These are phyloP conservation scores for Priceomyces medius DNA, from an alignment of 805 yeast genomes.

Conservation along the genomic window DNA sequence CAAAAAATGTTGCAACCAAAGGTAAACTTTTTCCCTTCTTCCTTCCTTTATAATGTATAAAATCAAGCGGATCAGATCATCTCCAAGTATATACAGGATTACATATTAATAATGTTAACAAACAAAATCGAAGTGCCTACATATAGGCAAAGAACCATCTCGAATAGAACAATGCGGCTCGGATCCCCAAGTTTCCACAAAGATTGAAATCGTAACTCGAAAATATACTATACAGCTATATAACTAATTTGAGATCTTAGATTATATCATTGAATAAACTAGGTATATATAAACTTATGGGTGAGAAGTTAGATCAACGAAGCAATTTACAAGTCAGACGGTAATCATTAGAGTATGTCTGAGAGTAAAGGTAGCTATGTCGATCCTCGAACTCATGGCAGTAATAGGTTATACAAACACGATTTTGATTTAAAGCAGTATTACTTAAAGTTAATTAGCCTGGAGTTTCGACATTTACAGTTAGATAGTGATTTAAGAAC, in stretches of 20 bases:
- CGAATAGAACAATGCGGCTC: too few relatives aligned
- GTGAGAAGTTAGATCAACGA: background rate
- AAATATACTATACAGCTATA: background rate
- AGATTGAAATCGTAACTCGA: background rate
- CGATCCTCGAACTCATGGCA: background rate
- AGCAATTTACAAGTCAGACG: background rate
- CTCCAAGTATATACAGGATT: too few relatives aligned
- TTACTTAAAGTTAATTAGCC: constrained; percentile 26
- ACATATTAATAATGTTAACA: too few relatives aligned
- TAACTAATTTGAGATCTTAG: background rate
- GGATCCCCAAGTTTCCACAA: background rate
- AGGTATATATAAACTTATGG: background rate
- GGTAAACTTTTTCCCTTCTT: too few relatives aligned
- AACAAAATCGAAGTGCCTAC: too few relatives aligned
- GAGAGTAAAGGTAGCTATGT: background rate
- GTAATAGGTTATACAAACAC: background rate
- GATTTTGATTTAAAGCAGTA: constrained; percentile 16
- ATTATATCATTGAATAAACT: background rate
- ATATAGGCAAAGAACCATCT: too few relatives aligned
- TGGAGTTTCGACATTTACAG: constrained; percentile 39
- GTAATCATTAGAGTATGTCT: background rate
- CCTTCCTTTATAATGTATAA: too few relatives aligned
- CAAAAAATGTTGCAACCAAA: too few relatives aligned
- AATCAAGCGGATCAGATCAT: too few relatives aligned
- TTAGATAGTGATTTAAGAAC: constrained; percentile 25